Percentiles rank a stretch among this genome's conserved stretches.
phyloP scores from a whole-genome alignment of 371 early-diverging fungal species.

The Mortierella sp. region DNA sequence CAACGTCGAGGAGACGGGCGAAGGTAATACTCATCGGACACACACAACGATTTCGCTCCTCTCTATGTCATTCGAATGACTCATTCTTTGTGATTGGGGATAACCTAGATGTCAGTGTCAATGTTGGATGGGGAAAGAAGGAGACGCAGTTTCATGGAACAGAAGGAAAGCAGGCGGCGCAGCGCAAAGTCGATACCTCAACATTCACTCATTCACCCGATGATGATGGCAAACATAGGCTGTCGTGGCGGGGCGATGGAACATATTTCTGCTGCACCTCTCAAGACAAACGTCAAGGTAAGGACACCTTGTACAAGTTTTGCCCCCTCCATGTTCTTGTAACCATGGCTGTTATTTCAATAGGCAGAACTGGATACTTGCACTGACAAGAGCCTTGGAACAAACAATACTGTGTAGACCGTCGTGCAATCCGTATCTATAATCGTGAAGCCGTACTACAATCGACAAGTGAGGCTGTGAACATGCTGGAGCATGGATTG shows the following conservation, averaged over 20 bases:
- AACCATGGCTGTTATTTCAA: too few species aligned
- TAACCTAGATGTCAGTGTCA: constrained; percentile 72
- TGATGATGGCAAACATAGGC: constrained; percentile 79
- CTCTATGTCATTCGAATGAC: neutral
- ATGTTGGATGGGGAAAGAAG: constrained; percentile 97
- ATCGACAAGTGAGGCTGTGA: constrained; percentile 83
- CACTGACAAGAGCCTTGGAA: neutral
- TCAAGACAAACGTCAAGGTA: constrained; percentile 69
- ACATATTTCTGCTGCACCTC: constrained; percentile 79
- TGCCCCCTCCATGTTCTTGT: too few species aligned
- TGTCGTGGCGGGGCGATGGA: constrained; percentile 96
- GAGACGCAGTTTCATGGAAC: constrained; percentile 98
- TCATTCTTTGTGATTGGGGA: neutral
- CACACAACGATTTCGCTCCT: too few species aligned
- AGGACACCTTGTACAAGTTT: neutral
- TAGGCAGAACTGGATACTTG: too few species aligned
- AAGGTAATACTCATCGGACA: constrained; percentile 59
- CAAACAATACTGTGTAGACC: constrained; percentile 37
- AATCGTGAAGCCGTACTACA: constrained; percentile 88
- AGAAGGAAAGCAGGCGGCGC: constrained; percentile 86
- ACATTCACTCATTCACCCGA: constrained; percentile 68
- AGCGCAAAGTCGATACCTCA: constrained; percentile 62
- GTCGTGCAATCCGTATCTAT: constrained; percentile 82
- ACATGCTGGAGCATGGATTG: constrained; percentile 83
- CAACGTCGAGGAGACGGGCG: constrained; percentile 72